Base-by-base conservation (phyloP, 495 filamentous ascomycete species). In the Sphaerosporella brunnea region DNA sequence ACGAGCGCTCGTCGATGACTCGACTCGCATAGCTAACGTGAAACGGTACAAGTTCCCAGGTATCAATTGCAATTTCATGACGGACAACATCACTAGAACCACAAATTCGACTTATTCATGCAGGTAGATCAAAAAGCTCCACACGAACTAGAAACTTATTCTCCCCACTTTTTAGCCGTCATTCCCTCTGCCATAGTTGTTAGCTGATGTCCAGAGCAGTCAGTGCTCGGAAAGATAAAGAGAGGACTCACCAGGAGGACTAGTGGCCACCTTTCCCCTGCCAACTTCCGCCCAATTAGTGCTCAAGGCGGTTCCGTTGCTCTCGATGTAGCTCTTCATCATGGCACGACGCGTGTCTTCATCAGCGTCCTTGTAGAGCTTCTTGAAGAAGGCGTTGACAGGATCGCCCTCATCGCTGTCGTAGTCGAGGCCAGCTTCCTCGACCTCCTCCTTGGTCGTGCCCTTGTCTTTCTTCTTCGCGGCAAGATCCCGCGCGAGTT, bases 261-360 rank as follows among this genome's bases (percentile, higher is more conserved):
- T 65, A 4, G 78, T 77, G 64, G 82, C 73, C 47, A 93, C 80
- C 32, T 67, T 79, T 24, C 74, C 74, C 48, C 69, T 75, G 15
- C 74, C 72, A 35, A 94, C 90, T 51, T 95, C 86, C 1, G 64
- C 63, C 90, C 90, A 97, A 53, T 88, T 82, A 1, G 92, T 97
- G 61, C 87, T 95, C 51, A 97, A 65, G 1, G 84, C 76, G 0
- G 90, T 97, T 1, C 90, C 90, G 53, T 88, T 83, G 60, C 85
- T 94, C 67, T 97, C 90, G 19, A 75, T 63, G 56, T 82, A 96
- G 62, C 84, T 93, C 73, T 97, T 97, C 74, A 93, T 84, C 90
- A 97, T 97, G 2, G 90, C 90, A 2, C 84, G 73, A 55, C 73
- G 75, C 28, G 83, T 84, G 51, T 97, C 87, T 0, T 76, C 73